Evolutionary conservation across 1,139 yeast genomes (phyloP).

Genomic region (Geotrichum cucujoidarum): DNA sequence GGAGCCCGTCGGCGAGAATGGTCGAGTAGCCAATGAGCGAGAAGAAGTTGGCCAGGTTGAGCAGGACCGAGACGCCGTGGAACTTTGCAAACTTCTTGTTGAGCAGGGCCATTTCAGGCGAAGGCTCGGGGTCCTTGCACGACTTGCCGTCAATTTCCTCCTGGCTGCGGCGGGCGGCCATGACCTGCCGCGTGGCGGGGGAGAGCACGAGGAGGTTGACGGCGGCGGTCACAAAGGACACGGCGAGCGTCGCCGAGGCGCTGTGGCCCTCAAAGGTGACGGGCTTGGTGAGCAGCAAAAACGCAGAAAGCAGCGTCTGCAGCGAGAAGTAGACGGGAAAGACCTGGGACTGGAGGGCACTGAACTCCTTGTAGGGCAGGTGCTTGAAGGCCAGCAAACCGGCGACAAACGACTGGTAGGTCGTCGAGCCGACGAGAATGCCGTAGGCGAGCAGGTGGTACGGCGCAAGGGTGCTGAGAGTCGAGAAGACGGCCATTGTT

Average conservation of each 20-base stretch:
- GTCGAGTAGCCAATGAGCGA: conserved; percentile 69
- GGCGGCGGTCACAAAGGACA: conserved; percentile 47
- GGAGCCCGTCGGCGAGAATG: conserved; percentile 10
- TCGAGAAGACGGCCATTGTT: conserved; percentile 24
- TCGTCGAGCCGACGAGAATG: conserved; percentile 65
- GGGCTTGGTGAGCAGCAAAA: conserved; percentile 70
- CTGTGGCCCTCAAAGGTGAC: conserved; percentile 50
- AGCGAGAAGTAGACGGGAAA: conserved; percentile 82
- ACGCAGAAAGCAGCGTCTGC: conserved; percentile 64
- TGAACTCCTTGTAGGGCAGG: conserved; percentile 72
- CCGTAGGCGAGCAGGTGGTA: conserved; percentile 38
- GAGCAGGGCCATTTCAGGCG: conserved; percentile 50
- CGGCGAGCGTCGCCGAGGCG: conserved; percentile 25
- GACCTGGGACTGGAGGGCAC: conserved; percentile 65
- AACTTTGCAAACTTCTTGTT: conserved; percentile 57
- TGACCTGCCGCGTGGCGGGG: conserved; percentile 61
- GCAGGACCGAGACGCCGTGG: conserved; percentile 69
- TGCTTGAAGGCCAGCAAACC: conserved; percentile 80
- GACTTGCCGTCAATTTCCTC: conserved; percentile 45
- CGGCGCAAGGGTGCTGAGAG: conserved; percentile 33
- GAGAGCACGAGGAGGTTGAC: conserved; percentile 60
- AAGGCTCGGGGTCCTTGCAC: conserved; percentile 48
- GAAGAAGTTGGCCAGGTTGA: conserved; percentile 57
- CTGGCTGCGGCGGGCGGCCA: conserved; percentile 50
- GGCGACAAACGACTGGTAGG: conserved; percentile 79